Percentiles rank a stretch among this genome's conserved stretches.
Evolutionary conservation across 306 rosid species (phyloP).

Genomic region (Morella rubra): DNA sequence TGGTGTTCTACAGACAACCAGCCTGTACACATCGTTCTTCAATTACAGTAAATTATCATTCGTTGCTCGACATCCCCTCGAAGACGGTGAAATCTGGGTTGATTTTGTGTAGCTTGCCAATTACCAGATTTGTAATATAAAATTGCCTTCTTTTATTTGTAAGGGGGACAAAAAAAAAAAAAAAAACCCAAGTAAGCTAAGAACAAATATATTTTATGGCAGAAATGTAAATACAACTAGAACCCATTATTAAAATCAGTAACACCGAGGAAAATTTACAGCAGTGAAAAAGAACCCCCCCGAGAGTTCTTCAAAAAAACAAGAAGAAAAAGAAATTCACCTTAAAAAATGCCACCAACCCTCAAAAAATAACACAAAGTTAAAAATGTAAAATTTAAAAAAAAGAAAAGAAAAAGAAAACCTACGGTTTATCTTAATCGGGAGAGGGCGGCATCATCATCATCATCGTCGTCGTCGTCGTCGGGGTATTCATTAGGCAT

Average conservation of each 20-base stretch:
- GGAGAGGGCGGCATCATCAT: conserved; percentile 20
- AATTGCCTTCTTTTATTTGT: neutral
- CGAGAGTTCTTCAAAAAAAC: neutral
- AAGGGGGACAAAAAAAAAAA: too few species aligned
- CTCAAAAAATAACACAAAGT: conserved; percentile 2
- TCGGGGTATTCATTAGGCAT: neutral
- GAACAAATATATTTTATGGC: neutral
- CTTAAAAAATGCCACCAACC: conserved; percentile 27
- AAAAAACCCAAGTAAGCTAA: neutral
- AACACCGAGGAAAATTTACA: conserved; percentile 20
- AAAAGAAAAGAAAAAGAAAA: too few species aligned
- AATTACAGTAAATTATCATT: too few species aligned
- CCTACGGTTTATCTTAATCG: conserved; percentile 14
- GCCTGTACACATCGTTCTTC: too few species aligned
- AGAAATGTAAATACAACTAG: neutral
- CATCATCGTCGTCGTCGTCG: conserved; percentile 23
- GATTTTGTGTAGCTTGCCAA: too few species aligned
- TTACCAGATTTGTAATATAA: too few species aligned
- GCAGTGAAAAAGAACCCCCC: conserved; percentile 12
- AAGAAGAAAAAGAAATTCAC: neutral
- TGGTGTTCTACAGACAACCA: too few species aligned
- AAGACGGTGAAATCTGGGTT: too few species aligned
- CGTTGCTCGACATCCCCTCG: too few species aligned
- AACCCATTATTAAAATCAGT: conserved; percentile 19
- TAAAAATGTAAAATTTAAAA: neutral